A percentile compares a stretch with the other conserved stretches of the same genome.
These are phyloP conservation scores for Nannochloris sp. DNA, from an alignment of 139 green algal species.

Conservation along the genomic window DNA sequence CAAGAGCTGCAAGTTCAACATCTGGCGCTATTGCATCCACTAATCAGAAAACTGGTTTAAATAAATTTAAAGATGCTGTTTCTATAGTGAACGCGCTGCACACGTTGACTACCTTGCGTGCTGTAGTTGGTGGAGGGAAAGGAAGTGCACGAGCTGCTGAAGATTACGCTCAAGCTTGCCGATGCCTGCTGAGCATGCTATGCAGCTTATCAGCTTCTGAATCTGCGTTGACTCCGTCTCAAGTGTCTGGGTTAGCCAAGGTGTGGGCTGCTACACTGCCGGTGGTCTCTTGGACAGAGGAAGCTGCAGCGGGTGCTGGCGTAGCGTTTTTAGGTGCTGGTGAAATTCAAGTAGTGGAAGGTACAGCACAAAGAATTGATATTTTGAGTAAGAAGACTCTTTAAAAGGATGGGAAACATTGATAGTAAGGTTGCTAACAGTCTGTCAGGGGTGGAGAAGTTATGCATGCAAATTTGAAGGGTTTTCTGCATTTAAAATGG, in stretches of 20 bases:
- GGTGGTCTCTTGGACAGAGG: background rate
- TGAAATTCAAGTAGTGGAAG: background rate
- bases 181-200: background rate
- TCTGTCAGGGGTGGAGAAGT: no score
- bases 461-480: no score
- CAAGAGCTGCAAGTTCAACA: background rate
- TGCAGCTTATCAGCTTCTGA: background rate
- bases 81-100: conserved; percentile 1
- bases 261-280: background rate
- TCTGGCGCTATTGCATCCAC: background rate
- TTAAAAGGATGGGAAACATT: no score
- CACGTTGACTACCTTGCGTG: conserved; percentile 8
- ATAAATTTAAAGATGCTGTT: background rate
- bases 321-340: background rate
- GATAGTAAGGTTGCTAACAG: no score
- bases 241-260: background rate
- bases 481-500: no score
- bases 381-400: no score
- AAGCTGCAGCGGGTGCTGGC: background rate
- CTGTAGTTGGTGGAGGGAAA: conserved; percentile 3
- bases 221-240: background rate
- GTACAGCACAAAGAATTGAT: background rate
- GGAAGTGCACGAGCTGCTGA: background rate
- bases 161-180: background rate
- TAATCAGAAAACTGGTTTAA: background rate